Evolutionary conservation across 106 monocot genomes (phyloP).

Genomic region (Dendrobium huoshanense): DNA sequence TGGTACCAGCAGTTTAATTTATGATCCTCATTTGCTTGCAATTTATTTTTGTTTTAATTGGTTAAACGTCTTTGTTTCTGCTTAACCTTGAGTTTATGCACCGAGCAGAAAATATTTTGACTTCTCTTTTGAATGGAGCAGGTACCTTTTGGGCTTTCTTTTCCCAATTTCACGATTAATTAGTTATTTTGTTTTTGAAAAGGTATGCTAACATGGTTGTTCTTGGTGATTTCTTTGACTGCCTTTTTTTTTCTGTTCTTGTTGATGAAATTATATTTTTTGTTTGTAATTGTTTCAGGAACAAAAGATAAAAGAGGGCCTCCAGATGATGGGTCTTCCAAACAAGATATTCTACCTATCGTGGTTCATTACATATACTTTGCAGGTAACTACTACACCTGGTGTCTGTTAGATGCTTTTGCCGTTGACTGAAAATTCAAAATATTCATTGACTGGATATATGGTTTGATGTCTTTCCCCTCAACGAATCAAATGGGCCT

Average conservation of each 20-base stretch:
- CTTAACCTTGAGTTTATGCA: not conserved
- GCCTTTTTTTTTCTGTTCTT: not conserved
- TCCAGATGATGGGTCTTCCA: constrained; percentile 87
- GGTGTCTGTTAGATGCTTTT: not conserved
- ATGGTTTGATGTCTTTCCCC: no score
- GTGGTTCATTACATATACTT: constrained; percentile 78
- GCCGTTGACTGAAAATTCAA: no score
- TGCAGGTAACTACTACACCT: constrained; percentile 44
- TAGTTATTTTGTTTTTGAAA: constrained; percentile 80
- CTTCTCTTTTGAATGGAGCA: constrained; percentile 13
- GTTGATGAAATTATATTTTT: not conserved
- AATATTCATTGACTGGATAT: no score
- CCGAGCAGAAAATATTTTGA: not conserved
- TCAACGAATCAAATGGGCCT: no score
- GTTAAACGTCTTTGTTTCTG: not conserved
- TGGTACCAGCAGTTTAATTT: not conserved
- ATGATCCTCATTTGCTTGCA: not conserved
- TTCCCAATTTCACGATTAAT: constrained; percentile 83
- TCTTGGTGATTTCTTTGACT: constrained; percentile 2
- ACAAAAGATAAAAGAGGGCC: constrained; percentile 87
- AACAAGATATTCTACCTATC: constrained; percentile 85
- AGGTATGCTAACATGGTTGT: constrained; percentile 27
- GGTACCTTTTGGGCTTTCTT: constrained; percentile 87
- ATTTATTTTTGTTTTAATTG: not conserved
- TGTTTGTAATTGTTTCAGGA: constrained; percentile 45